Base-by-base conservation (phyloP, 1,139 yeast genomes). In the Suhomyces guaymorum region DNA sequence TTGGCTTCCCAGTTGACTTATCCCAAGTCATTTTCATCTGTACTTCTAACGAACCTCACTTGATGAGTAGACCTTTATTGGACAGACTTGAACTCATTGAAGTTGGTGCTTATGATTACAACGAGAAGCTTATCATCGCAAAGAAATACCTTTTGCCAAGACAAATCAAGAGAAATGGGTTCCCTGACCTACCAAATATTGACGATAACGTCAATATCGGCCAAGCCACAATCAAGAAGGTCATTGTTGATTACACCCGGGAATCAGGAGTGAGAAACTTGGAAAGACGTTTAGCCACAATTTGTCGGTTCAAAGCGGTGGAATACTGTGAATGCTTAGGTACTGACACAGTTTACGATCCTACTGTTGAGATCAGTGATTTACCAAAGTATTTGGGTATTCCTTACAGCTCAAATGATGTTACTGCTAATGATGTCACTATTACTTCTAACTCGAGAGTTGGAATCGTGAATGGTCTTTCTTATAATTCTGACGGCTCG, bases 401-500 rank as follows among this genome's bases (percentile, higher is more conserved):
- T 19, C 81, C 84, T 1, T 68, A 51, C 35, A 37, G 49, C 15
- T 28, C 43, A 7, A 45, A 44, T 8, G 51, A 47, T 30, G 36
- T 46, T 14, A 43, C 47, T 14, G 44, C 52, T 4, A 39, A 43
- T 7, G 52, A 47, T 26, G 33, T 41, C 7, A 48, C 52, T 3
- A 38, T 43, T 12, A 40, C 44, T 19, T 47, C 48, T 17, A 41
- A 38, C 9, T 35, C 49, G 2, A 41, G 49, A 15, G 42, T 48
- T 44, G 97, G 97, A 1, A 77, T 87, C 9, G 96, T 88, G n/a
- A 87, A 88, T 56, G 97, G 97, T 0, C 66, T 89, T 37, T 88
- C 96, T 1, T 89, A 88, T 57, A 87, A 85, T 63, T 80, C 90
- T 2, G 87, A 86, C 49, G 97, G 96, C 1, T 80, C 86, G 11